phyloP scores from a whole-genome alignment of 2,329 filamentous ascomycete genomes.

The Fusarium tupiense region DNA sequence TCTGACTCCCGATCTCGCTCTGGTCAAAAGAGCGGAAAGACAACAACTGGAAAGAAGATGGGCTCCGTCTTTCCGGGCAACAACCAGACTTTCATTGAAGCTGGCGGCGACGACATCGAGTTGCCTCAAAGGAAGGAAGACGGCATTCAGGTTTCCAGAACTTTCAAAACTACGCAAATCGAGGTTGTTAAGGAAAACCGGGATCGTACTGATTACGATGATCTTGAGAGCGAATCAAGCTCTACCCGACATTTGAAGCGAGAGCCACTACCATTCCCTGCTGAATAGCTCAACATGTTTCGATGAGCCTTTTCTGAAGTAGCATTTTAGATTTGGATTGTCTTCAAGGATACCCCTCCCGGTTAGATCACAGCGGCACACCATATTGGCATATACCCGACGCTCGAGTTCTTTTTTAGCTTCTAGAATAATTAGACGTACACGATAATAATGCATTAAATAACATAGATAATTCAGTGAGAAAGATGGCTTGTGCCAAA shows the following conservation, averaged over 20 bases:
- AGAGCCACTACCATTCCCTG: constrained; percentile 30
- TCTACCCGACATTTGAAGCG: constrained; percentile 39
- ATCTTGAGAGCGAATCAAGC: constrained; percentile 41
- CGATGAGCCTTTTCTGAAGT: neutral
- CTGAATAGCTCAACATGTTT: neutral
- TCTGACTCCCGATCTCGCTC: constrained; percentile 35
- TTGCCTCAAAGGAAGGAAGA: constrained; percentile 19
- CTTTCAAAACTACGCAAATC: constrained; percentile 39
- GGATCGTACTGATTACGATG: constrained; percentile 34
- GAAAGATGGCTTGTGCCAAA: neutral
- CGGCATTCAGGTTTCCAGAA: constrained; percentile 42
- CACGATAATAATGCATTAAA: neutral
- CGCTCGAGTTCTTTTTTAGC: neutral
- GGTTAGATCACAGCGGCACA: neutral
- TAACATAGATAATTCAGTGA: neutral
- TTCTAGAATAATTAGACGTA: constrained; percentile 1
- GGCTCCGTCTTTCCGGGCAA: constrained; percentile 35
- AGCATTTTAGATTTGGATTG: neutral
- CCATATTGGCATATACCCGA: neutral
- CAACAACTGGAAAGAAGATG: constrained; percentile 17
- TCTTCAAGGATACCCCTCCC: neutral
- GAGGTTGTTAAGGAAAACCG: constrained; percentile 23
- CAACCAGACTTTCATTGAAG: constrained; percentile 36
- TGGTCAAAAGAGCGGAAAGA: constrained; percentile 31
- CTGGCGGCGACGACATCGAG: constrained; percentile 34